Evolutionary conservation across 1,284 basidiomycete species (phyloP).

Genomic region (Ceratobasidium sp.): DNA sequence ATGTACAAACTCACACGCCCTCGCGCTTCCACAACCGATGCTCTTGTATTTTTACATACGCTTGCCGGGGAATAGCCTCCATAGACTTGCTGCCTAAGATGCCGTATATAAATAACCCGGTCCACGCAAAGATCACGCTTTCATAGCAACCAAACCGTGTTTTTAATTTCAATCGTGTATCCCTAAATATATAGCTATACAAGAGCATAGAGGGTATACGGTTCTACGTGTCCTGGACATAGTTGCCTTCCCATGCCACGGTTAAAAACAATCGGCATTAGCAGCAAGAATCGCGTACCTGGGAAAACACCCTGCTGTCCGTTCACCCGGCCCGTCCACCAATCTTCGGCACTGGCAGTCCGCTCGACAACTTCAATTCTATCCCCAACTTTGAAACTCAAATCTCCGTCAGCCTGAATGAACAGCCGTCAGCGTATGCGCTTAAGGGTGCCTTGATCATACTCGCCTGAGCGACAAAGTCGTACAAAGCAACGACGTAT

Average conservation of each 20-base stretch:
- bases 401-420: slow-evolving; percentile 86
- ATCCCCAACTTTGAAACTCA: slow-evolving; percentile 93
- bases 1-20: slow-evolving; percentile 2
- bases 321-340: slow-evolving; percentile 95
- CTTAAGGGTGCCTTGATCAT: slow-evolving; percentile 21
- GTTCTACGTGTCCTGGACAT: slow-evolving; percentile 34
- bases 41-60: background rate
- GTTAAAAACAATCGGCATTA: background rate
- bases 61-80: too few relatives aligned
- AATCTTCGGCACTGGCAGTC: slow-evolving; percentile 88
- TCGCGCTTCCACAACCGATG: background rate
- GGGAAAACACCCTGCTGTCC: slow-evolving; percentile 94
- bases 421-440: slow-evolving; percentile 8
- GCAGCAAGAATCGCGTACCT: slow-evolving; percentile 61
- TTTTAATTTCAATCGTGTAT: slow-evolving; percentile 9
- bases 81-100: too few relatives aligned
- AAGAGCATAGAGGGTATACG: background rate
- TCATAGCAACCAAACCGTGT: slow-evolving; percentile 1
- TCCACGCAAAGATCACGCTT: background rate
- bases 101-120: background rate
- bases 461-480: slow-evolving; percentile 85
- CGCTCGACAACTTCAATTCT: slow-evolving; percentile 91
- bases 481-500: slow-evolving; percentile 94
- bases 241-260: background rate
- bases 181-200: background rate